phyloP scores from a whole-genome alignment of 345 rosid species.

The Zanthoxylum bungeanum region DNA sequence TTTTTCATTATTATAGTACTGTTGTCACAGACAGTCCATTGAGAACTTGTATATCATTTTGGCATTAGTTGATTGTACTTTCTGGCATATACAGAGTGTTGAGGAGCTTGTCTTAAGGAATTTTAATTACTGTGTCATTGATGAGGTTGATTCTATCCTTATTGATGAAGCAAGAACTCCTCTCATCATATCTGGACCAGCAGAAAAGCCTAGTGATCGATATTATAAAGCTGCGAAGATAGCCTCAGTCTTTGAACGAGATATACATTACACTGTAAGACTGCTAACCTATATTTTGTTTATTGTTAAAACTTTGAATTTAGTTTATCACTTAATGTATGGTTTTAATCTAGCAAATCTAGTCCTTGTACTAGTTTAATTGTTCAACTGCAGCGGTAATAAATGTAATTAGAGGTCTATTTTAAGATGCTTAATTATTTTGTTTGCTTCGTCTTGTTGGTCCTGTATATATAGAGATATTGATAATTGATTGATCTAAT shows the following conservation, averaged over 20 bases:
- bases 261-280: constrained; percentile 90
- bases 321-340: neutral
- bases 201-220: constrained; percentile 93
- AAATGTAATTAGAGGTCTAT: neutral
- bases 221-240: constrained; percentile 95
- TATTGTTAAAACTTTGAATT: neutral
- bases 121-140: constrained; percentile 88
- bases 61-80: constrained; percentile 25
- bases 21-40: constrained; percentile 2
- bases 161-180: constrained; percentile 99
- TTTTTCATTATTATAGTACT: constrained; percentile 10
- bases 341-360: neutral
- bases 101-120: constrained; percentile 95
- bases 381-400: neutral
- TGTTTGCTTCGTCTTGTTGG: constrained; percentile 1
- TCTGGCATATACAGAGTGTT: constrained; percentile 55
- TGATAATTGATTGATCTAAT: neutral
- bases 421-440: constrained; percentile 1
- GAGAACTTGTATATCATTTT: constrained; percentile 8
- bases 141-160: constrained; percentile 98
- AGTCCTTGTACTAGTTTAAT: neutral
- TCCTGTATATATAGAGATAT: neutral
- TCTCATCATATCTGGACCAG: constrained; percentile 88
- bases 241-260: constrained; percentile 82
- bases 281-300: constrained; percentile 1